Percentiles rank a stretch among this genome's conserved stretches.
These are phyloP conservation scores for Epichloe coenophiala DNA, from an alignment of 2,329 filamentous ascomycete genomes.

Conservation along the genomic window DNA sequence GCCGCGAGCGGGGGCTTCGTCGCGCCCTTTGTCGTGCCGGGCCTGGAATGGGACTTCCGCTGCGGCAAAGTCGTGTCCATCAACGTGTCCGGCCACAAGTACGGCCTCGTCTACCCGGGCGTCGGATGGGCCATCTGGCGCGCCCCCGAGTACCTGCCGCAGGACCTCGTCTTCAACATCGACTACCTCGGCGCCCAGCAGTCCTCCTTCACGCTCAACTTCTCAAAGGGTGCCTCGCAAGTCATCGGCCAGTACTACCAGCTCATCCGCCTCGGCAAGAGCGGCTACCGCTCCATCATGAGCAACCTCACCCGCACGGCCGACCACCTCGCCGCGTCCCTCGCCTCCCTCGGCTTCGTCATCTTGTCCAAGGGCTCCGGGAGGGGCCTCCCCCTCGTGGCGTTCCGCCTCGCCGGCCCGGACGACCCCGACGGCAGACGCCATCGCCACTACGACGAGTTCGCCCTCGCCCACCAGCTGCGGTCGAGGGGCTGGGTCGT, in stretches of 20 bases:
- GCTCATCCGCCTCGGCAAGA: no score
- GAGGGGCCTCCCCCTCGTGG: no score
- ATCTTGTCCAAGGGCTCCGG: no score
- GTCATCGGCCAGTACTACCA: conserved; percentile 83
- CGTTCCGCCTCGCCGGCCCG: no score
- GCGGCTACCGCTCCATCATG: no score
- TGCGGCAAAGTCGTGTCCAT: conserved; percentile 82
- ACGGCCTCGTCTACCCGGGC: conserved; percentile 66
- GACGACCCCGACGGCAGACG: no score
- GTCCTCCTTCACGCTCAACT: conserved; percentile 92
- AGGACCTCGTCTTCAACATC: conserved; percentile 97
- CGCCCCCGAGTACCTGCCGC: conserved; percentile 65
- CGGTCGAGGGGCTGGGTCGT: no score
- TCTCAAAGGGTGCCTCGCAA: conserved; percentile 83
- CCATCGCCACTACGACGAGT: no score
- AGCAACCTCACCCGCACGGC: no score
- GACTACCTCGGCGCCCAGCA: conserved; percentile 96
- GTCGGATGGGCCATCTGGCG: conserved; percentile 93
- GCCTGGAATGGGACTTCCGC: conserved; percentile 83
- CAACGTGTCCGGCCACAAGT: conserved; percentile 84
- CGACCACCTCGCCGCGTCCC: no score
- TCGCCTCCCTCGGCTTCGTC: no score
- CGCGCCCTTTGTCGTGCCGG: conserved; percentile 75
- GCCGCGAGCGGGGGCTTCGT: conserved; percentile 89
- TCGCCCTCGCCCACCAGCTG: no score